A percentile compares a stretch with the other conserved stretches of the same genome.
Evolutionary conservation across 495 filamentous ascomycete species (phyloP).

Genomic region (Penicillium angulare): DNA sequence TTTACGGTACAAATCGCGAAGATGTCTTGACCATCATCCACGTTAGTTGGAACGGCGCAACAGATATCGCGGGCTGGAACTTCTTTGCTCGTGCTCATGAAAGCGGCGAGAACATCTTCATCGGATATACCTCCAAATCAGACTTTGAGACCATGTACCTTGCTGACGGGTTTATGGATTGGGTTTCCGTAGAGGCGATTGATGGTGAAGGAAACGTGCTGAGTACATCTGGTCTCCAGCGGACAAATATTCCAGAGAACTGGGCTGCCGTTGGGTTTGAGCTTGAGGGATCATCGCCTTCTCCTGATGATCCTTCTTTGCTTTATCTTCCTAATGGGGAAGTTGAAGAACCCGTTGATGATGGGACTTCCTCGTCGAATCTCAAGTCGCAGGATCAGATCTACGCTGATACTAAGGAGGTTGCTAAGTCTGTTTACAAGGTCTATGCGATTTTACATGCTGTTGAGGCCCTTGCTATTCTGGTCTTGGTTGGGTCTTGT

Average conservation of each 20-base stretch:
- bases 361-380: not conserved
- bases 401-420: constrained; percentile 2
- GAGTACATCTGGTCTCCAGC: constrained; percentile 11
- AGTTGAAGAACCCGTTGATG: not conserved
- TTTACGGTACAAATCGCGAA: constrained; percentile 21
- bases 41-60: constrained; percentile 48
- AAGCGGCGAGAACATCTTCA: constrained; percentile 8
- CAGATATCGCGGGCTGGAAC: constrained; percentile 35
- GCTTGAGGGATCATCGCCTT: constrained; percentile 2
- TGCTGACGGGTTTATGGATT: constrained; percentile 30
- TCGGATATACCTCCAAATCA: constrained; percentile 19
- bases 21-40: constrained; percentile 31
- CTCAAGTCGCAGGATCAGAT: not conserved
- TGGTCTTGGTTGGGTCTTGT: not conserved
- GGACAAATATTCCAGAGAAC: constrained; percentile 12
- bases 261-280: constrained; percentile 16
- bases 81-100: constrained; percentile 30
- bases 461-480: not conserved
- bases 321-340: not conserved
- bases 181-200: constrained; percentile 47
- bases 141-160: constrained; percentile 34
- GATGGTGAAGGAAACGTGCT: constrained; percentile 15
- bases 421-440: constrained; percentile 10
- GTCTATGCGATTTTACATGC: constrained; percentile 6
- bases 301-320: constrained; percentile 9